Conservation (phyloP, 2,329 filamentous ascomycete species). For the Cytospora schulzeri region DNA sequence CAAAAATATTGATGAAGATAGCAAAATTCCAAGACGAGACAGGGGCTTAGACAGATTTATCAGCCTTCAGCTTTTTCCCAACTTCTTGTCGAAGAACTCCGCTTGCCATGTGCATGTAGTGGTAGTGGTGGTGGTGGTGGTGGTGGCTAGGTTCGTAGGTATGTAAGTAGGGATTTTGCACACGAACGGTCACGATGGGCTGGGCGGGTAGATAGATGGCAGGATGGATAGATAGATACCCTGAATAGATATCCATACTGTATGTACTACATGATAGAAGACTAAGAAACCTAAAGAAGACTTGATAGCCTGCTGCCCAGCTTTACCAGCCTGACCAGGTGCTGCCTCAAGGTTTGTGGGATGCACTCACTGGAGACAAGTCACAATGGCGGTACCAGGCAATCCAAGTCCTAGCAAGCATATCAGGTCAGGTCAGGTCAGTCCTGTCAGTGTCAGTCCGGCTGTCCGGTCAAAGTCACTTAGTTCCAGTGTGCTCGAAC, state of each 20-base stretch:
- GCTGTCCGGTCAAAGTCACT: neutral
- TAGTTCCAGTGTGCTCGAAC: too few species aligned
- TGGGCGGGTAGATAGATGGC: neutral
- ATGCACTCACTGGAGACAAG: neutral
- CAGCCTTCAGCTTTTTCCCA: conserved; percentile 9
- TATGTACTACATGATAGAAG: neutral
- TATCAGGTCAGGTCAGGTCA: neutral
- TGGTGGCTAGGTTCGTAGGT: too few species aligned
- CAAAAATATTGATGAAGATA: conserved; percentile 9
- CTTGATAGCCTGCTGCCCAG: neutral
- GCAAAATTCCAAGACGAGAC: conserved; percentile 3
- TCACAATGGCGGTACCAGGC: neutral
- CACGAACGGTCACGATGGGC: neutral
- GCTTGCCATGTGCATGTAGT: neutral
- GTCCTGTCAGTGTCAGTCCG: conserved; percentile 1
- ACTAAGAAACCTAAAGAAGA: neutral
- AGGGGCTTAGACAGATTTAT: conserved; percentile 21
- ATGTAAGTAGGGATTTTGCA: neutral
- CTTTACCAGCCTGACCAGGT: too few species aligned
- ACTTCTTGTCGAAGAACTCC: neutral
- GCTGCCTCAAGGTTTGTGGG: neutral
- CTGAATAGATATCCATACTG: neutral
- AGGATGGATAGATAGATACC: neutral
- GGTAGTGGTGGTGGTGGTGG: too few species aligned
- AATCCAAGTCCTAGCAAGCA: too few species aligned